Evolutionary conservation across 2,329 filamentous ascomycete species (phyloP), one percentile per base, ranked within the genome.

Genomic region (Aspergillus flavus): DNA sequence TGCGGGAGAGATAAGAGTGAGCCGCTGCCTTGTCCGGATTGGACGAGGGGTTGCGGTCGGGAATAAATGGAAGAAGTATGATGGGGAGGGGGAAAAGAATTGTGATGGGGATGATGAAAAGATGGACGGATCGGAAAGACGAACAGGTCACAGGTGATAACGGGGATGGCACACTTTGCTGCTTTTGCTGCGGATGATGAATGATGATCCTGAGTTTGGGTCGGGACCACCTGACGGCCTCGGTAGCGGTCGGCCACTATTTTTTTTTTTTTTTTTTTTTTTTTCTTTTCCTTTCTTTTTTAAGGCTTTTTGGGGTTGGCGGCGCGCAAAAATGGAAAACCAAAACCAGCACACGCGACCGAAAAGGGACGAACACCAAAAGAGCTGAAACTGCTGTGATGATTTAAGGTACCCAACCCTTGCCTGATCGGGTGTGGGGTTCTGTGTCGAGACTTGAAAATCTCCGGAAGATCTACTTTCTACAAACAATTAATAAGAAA

Each of bases 151-250:
- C 48, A 54, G 61, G 56, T 55, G 48, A 61, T 58, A 60, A 61
- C 30, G 64, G 39, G 54, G 61, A 52, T 63, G 56, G 48, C 36
- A 23, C 28, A 41, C 54, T 59, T 46, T 55, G 58, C 55, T 56
- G 50, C 50, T 61, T 52, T 34, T 54, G 55, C 53, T 61, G 66
- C 50, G 55, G 61, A 63, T 63, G 66, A 66, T 67, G 60, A 61
- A 61, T 64, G 66, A 66, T 61, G 61, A 66, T 64, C 57, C 62
- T 67, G 64, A 64, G 62, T 66, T 66, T 66, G 66, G 68, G 69
- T 64, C 66, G 66, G 68, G 72, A 67, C 72, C 72, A 74, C 71
- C 70, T 73, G 71, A 73, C 65, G 72, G 71, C 71, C 72, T 74
- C 68, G 69, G 70, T 66, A 69, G 62, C 57, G 58, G 60, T 64